These are phyloP conservation scores for Heliosperma pusillum DNA, from an alignment of 148 eudicot genomes.

Conservation along the genomic window DNA sequence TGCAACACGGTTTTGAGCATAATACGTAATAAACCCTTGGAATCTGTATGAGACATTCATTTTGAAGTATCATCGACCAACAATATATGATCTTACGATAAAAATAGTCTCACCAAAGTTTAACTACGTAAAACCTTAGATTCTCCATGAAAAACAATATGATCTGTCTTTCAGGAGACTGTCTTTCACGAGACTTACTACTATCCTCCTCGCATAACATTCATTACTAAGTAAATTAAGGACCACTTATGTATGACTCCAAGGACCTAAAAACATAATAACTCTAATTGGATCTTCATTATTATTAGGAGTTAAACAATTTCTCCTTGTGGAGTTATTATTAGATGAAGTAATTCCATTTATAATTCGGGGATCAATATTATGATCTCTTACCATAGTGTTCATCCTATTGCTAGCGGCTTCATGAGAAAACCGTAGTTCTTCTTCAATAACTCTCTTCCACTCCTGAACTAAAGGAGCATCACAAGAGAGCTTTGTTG, in stretches of 20 bases:
- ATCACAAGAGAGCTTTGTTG: constrained; percentile 41
- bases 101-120: too few species aligned
- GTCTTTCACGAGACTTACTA: not conserved
- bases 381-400: constrained; percentile 27
- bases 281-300: constrained; percentile 68
- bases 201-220: not conserved
- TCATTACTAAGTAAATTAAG: not conserved
- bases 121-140: too few species aligned
- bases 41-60: too few species aligned
- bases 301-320: constrained; percentile 25
- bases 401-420: constrained; percentile 16
- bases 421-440: constrained; percentile 29
- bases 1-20: too few species aligned
- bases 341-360: constrained; percentile 12
- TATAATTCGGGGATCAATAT: not conserved
- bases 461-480: constrained; percentile 45
- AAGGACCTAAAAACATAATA: constrained; percentile 75
- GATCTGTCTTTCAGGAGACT: too few species aligned
- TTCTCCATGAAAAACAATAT: too few species aligned
- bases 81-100: too few species aligned
- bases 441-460: constrained; percentile 42
- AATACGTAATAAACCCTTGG: too few species aligned
- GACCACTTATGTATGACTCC: constrained; percentile 51
- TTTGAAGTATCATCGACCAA: too few species aligned
- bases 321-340: constrained; percentile 32